Base-by-base conservation (phyloP, 2,329 filamentous ascomycete species). In the Beauveria varroae region DNA sequence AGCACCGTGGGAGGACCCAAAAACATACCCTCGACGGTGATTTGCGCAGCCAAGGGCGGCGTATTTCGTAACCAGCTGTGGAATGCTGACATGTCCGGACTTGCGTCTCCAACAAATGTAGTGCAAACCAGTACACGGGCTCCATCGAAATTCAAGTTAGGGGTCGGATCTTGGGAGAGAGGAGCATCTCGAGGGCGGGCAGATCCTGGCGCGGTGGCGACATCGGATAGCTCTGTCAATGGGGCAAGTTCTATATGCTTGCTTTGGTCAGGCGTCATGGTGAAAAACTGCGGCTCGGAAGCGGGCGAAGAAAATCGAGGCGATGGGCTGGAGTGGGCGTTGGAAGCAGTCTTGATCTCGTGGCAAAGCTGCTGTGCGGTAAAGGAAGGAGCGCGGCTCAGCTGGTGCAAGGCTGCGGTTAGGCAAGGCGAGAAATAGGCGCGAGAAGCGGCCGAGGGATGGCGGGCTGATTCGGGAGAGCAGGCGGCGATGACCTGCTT, bases 11-110 rank as follows among this genome's bases (percentile, higher is more conserved):
- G 85, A 0, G 85, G 85, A 0, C 85, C 86, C 20, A 87, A 74
- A 64, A 88, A 88, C 83, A 88, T 87, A 65, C 84, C 85, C 68
- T 88, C 85, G 5, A 88, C 84, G 7, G 81, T 78, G 61, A 88
- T 83, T 65, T 82, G 84, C 18, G 81, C 78, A 1, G 81, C 81
- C 3, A 83, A 77, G 0, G 80, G 72, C 1, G 85, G 83, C 1
- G 80, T 79, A 65, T 83, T 81, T 51, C 84, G 80, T n/a, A 88
- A 76, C 85, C 85, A 88, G 64, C 86, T 81, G 62, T 86, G 82
- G 69, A 87, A 87, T 62, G 80, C 86, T 3, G 82, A 80, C 84
- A 87, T 87, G 64, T 87, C 84, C 14, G 83, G 78, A 65, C 82
- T 87, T 3, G 84, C 82, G 65, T 87, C 85, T 30, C 85, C 85